phyloP scores from a whole-genome alignment of 1,284 basidiomycete species.

The Volvariella surrecta region DNA sequence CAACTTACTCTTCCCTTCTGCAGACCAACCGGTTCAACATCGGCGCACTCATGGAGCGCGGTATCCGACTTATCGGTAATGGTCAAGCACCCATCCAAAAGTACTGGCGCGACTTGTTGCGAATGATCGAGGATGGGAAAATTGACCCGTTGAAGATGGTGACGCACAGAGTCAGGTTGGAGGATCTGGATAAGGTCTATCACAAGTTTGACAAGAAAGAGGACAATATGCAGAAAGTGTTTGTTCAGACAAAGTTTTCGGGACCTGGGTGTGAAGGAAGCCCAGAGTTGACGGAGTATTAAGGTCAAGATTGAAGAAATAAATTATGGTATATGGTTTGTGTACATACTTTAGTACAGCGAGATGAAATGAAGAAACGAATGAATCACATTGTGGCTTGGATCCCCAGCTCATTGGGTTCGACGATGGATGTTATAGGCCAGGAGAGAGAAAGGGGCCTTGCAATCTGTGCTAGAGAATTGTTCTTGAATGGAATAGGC shows the following conservation, averaged over 20 bases:
- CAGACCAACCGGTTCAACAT: slow-evolving; percentile 59
- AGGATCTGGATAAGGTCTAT: slow-evolving; percentile 53
- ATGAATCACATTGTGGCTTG: too few species aligned
- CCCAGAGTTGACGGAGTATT: slow-evolving; percentile 26
- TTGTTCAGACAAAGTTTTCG: slow-evolving; percentile 36
- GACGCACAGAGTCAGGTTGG: slow-evolving; percentile 55
- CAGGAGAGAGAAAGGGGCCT: too few species aligned
- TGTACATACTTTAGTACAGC: too few species aligned
- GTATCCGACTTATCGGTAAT: slow-evolving; percentile 60
- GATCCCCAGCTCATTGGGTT: too few species aligned
- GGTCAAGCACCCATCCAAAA: slow-evolving; percentile 68
- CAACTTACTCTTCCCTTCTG: too few species aligned
- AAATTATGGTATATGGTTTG: too few species aligned
- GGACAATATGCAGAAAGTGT: slow-evolving; percentile 57
- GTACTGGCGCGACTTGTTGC: slow-evolving; percentile 55
- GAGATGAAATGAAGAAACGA: too few species aligned
- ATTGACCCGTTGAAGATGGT: slow-evolving; percentile 35
- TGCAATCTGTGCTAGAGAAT: too few species aligned
- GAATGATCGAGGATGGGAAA: slow-evolving; percentile 2
- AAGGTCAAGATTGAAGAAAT: too few species aligned
- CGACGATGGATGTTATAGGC: too few species aligned
- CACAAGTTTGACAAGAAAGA: slow-evolving; percentile 52
- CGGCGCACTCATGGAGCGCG: slow-evolving; percentile 76
- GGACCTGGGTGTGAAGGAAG: slow-evolving; percentile 36
- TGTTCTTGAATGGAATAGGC: too few species aligned